Evolutionary conservation across 2,329 filamentous ascomycete species (phyloP), one percentile per base, ranked within the genome.

Genomic region (Aspergillus sp.): DNA sequence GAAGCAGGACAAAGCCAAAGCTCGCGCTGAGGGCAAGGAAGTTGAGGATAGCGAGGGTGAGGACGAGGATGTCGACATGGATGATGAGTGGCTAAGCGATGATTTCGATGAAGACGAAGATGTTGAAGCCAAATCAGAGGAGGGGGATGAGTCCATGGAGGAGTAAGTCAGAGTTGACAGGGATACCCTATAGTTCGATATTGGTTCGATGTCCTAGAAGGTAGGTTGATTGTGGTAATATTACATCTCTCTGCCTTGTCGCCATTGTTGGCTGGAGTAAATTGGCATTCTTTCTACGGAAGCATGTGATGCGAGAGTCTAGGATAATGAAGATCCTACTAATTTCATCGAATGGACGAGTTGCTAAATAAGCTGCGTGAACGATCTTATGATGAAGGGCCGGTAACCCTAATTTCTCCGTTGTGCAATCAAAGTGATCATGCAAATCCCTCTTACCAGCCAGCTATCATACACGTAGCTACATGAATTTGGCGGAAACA

Each of bases 1-100:
- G 82, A 87, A 85, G 77, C 87, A 89, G 72, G 84, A 85, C 58
- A 86, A 83, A 66, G 84, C 77, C n/a, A 81, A 80, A 66, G 80
- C 79, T 25, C 79, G 71, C 55, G 75, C 75, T 19, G 74, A 77
- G 60, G 78, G 74, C 47, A 74, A 77, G 60, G 72, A 76, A 41
- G 80, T 77, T 63, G 73, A 82, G 60, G 76, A 80, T 43, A 79
- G 77, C 3, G 77, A 79, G n/a, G 80, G 51, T 43, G 54, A 80
- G 15, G 80, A 80, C n/a, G 80, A 83, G 17, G 81, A 82, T 45
- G 82, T 83, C 64, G 83, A 84, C 61, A 81, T 83, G 50, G 82
- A 83, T 45, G 83, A 84, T 46, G 78, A 81, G 67, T 83, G 84
- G 73, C 81, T 84, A 66, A 83, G 78, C 61, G 81, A 84, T 63